A percentile compares a stretch with the other conserved stretches of the same genome.
Evolutionary conservation across 2,329 filamentous ascomycete genomes (phyloP).

Genomic region (Arachnomyces sp.): DNA sequence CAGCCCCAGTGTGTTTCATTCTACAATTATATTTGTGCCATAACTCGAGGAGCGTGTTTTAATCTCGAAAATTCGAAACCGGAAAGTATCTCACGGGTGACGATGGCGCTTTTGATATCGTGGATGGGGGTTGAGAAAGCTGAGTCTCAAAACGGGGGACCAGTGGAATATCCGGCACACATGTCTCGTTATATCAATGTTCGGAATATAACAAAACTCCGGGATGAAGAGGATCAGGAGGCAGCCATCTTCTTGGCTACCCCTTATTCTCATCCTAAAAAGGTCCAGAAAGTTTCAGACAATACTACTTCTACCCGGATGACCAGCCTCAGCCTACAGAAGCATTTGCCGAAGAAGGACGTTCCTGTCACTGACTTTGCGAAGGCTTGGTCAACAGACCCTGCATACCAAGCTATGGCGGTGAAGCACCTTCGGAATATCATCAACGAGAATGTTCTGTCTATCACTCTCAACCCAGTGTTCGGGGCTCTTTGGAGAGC

Average conservation of each 20-base stretch:
- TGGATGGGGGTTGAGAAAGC: constrained; percentile 36
- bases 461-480: constrained; percentile 42
- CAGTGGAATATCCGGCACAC: too few species aligned
- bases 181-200: neutral
- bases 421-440: constrained; percentile 35
- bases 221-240: neutral
- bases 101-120: constrained; percentile 33
- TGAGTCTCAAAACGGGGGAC: constrained; percentile 7
- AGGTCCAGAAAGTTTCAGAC: too few species aligned
- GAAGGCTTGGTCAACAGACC: constrained; percentile 33
- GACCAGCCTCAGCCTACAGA: constrained; percentile 13
- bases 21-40: constrained; percentile 36
- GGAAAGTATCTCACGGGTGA: constrained; percentile 33
- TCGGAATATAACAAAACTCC: neutral
- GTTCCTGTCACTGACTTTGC: constrained; percentile 20
- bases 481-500: constrained; percentile 45
- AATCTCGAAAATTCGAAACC: constrained; percentile 18
- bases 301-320: constrained; percentile 5
- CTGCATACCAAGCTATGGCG: constrained; percentile 32
- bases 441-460: constrained; percentile 36
- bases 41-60: constrained; percentile 37
- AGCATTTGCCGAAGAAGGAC: constrained; percentile 28
- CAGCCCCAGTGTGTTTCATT: constrained; percentile 20
- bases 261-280: too few species aligned
- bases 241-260: neutral